Conservation (phyloP, 1,284 basidiomycete species). For the Schizophyllum commune region DNA sequence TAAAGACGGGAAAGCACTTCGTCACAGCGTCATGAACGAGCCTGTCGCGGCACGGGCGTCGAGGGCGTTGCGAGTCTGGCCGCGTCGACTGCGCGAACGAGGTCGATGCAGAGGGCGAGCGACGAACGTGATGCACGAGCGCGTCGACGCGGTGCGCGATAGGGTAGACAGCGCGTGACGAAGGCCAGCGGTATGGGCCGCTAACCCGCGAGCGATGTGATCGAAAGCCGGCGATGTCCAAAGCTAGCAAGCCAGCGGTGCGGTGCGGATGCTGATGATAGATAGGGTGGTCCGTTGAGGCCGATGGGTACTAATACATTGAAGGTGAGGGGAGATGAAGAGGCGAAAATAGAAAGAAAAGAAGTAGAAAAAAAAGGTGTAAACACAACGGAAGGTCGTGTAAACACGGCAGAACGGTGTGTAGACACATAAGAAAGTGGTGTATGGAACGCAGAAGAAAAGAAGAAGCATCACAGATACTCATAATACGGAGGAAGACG, state of each 20-base stretch:
- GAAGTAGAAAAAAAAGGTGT: background rate
- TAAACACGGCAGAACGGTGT: no score
- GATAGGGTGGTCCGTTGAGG: background rate
- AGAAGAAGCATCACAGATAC: background rate
- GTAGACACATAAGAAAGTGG: background rate
- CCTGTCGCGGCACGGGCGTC: background rate
- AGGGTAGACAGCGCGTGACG: background rate
- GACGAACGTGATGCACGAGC: no score
- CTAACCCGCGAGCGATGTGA: no score
- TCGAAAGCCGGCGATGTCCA: no score
- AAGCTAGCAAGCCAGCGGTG: no score
- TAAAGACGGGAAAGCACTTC: background rate
- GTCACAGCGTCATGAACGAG: background rate
- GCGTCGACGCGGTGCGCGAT: background rate
- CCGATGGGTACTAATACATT: background rate
- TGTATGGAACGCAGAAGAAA: background rate
- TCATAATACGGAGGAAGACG: background rate
- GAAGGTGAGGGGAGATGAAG: background rate
- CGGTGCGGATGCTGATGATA: background rate
- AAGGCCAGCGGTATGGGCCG: background rate
- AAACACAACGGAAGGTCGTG: no score
- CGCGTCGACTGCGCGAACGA: no score
- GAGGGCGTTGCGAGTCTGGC: no score
- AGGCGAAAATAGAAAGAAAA: background rate
- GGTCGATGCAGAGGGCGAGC: no score